Conservation (phyloP, 2,329 filamentous ascomycete species). For the Ilyonectria mors-panacis region DNA sequence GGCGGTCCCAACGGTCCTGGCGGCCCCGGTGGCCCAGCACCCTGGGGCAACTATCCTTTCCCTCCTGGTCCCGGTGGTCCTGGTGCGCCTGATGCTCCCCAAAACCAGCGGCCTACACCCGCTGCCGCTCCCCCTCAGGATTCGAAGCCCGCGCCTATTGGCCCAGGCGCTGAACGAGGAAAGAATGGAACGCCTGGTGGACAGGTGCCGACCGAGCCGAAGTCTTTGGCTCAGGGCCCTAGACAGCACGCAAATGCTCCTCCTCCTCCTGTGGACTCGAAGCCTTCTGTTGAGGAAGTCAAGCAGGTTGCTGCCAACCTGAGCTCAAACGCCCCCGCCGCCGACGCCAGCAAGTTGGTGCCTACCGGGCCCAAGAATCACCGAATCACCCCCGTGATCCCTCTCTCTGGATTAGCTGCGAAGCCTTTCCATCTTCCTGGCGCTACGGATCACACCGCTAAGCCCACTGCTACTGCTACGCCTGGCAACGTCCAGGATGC, state of each 20-base stretch:
- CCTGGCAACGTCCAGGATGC: constrained; percentile 71
- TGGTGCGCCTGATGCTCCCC: constrained; percentile 72
- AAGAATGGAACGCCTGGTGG: constrained; percentile 63
- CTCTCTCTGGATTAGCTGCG: constrained; percentile 65
- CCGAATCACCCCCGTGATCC: constrained; percentile 76
- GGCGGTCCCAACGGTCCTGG: constrained; percentile 63
- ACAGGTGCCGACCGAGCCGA: constrained; percentile 66
- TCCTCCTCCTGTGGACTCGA: constrained; percentile 77
- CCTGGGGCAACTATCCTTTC: constrained; percentile 72
- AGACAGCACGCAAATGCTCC: constrained; percentile 67
- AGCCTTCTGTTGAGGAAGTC: constrained; percentile 68
- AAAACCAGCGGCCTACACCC: constrained; percentile 68
- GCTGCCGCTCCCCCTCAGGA: constrained; percentile 56
- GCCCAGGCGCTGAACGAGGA: constrained; percentile 65
- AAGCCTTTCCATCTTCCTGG: constrained; percentile 57
- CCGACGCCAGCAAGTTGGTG: constrained; percentile 55
- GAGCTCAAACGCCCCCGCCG: constrained; percentile 55
- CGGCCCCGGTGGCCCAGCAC: constrained; percentile 74
- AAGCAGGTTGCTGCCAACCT: constrained; percentile 62
- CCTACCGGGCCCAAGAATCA: constrained; percentile 65
- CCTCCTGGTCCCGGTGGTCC: constrained; percentile 65
- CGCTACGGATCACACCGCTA: constrained; percentile 52
- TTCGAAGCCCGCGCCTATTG: constrained; percentile 66
- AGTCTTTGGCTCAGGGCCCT: constrained; percentile 63
- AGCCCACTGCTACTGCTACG: constrained; percentile 54